Evolutionary conservation across 2,329 filamentous ascomycete genomes (phyloP).

Genomic region (Trichophyton simii): DNA sequence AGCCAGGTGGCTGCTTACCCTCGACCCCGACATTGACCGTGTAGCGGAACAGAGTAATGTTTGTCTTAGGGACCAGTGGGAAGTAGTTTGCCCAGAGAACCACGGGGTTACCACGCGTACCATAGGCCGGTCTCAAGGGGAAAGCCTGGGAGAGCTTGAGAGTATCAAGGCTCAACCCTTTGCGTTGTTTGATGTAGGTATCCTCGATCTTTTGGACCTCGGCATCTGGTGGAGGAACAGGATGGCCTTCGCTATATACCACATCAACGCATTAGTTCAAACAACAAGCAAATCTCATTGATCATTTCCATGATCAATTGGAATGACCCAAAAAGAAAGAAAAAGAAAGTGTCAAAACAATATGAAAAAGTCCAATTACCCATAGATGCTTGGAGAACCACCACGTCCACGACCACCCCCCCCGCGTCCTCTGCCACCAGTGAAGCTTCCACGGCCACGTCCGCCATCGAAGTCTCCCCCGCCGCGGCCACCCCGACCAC

Average conservation of each 20-base stretch:
- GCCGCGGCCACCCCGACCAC: conserved; percentile 15
- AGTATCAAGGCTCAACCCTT: conserved; percentile 6
- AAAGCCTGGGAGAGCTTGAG: conserved; percentile 15
- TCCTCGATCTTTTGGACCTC: conserved; percentile 21
- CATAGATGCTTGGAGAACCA: conserved; percentile 5
- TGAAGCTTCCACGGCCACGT: conserved; percentile 17
- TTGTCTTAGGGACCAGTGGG: conserved; percentile 25
- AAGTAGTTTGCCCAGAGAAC: conserved; percentile 31
- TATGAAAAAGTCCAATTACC: conserved; percentile 11
- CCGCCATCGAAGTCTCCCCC: conserved; percentile 15
- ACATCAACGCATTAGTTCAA: background rate
- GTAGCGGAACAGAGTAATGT: conserved; percentile 30
- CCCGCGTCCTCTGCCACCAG: conserved; percentile 19
- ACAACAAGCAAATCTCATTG: background rate
- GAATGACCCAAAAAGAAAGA: conserved; percentile 7
- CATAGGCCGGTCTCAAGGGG: conserved; percentile 28
- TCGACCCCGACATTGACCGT: conserved; percentile 24
- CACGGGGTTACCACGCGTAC: conserved; percentile 22
- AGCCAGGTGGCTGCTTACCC: conserved; percentile 17
- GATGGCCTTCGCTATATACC: conserved; percentile 5
- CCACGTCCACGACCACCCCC: conserved; percentile 20
- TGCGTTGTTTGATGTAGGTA: conserved; percentile 15
- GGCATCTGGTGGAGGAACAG: conserved; percentile 14
- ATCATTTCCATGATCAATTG: background rate
- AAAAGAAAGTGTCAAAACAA: conserved; percentile 17